Conservation (phyloP, 2,329 filamentous ascomycete species). For the Hypocreales sp. region DNA sequence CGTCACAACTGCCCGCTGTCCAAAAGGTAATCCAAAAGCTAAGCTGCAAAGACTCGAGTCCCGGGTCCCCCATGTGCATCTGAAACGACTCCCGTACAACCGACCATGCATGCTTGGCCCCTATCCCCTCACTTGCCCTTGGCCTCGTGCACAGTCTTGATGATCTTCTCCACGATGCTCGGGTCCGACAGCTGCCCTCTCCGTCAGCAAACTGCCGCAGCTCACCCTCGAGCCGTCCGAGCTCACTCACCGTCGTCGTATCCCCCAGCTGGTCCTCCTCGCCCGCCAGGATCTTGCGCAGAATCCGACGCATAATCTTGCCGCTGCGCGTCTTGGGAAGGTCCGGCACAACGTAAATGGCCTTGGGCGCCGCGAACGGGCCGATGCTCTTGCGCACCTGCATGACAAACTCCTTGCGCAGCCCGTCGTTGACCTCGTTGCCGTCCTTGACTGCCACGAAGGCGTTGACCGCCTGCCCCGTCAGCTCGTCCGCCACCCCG, state of each 20-base stretch:
- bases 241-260: conserved; percentile 73
- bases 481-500: conserved; percentile 82
- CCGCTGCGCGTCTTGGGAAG: conserved; percentile 94
- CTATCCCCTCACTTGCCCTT: conserved; percentile 30
- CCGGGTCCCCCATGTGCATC: too few relatives aligned
- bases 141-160: conserved; percentile 56
- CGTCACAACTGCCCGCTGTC: too few relatives aligned
- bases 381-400: conserved; percentile 97
- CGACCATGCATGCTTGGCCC: too few relatives aligned
- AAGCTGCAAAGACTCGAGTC: too few relatives aligned
- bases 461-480: conserved; percentile 91
- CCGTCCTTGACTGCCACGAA: conserved; percentile 88
- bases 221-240: too few relatives aligned
- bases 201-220: too few relatives aligned
- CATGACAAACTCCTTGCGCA: conserved; percentile 84
- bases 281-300: conserved; percentile 92
- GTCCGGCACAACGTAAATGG: conserved; percentile 79
- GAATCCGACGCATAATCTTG: conserved; percentile 96
- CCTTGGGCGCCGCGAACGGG: conserved; percentile 92
- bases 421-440: conserved; percentile 57
- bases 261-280: conserved; percentile 97
- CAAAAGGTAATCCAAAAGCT: too few relatives aligned
- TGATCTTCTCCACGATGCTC: conserved; percentile 77
- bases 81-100: too few relatives aligned
- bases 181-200: conserved; percentile 75